Conservation (phyloP, 2,329 filamentous ascomycete species). For the Nigrograna mackinnonii region DNA sequence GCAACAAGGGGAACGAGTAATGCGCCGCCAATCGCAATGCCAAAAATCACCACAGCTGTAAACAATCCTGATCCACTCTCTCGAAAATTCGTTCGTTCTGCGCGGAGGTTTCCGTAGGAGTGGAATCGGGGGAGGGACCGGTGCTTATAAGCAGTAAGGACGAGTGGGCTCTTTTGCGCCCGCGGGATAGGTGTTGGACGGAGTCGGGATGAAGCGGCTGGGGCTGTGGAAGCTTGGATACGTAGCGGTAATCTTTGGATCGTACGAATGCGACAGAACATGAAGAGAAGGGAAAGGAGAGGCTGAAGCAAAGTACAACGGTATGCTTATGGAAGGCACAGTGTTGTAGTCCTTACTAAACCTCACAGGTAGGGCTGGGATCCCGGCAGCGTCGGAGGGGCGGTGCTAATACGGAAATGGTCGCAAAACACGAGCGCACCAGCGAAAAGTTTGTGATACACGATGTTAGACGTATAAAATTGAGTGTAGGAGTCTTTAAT, state of each 20-base stretch:
- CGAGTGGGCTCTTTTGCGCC: too few relatives aligned
- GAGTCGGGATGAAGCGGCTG: conserved; percentile 9
- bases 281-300: conserved; percentile 12
- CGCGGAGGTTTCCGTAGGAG: conserved; percentile 7
- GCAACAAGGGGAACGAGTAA: conserved; percentile 24
- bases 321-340: conserved; percentile 13
- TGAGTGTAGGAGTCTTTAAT: too few relatives aligned
- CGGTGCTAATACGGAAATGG: too few relatives aligned
- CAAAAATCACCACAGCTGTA: conserved; percentile 29
- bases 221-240: conserved; percentile 9
- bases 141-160: too few relatives aligned
- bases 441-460: too few relatives aligned
- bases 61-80: conserved; percentile 30
- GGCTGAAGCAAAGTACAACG: not conserved
- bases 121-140: conserved; percentile 13
- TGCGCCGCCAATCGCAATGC: conserved; percentile 36
- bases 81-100: conserved; percentile 9
- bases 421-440: too few relatives aligned
- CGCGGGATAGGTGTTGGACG: too few relatives aligned
- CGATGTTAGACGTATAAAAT: too few relatives aligned
- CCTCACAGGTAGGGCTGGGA: conserved; percentile 4
- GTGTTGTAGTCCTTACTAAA: too few relatives aligned
- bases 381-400: conserved; percentile 18
- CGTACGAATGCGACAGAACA: conserved; percentile 27
- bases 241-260: conserved; percentile 14